Evolutionary conservation across 192 early-diverging fungal species (phyloP), one percentile per base, ranked within the genome.

Genomic region (Mortierella antarctica): DNA sequence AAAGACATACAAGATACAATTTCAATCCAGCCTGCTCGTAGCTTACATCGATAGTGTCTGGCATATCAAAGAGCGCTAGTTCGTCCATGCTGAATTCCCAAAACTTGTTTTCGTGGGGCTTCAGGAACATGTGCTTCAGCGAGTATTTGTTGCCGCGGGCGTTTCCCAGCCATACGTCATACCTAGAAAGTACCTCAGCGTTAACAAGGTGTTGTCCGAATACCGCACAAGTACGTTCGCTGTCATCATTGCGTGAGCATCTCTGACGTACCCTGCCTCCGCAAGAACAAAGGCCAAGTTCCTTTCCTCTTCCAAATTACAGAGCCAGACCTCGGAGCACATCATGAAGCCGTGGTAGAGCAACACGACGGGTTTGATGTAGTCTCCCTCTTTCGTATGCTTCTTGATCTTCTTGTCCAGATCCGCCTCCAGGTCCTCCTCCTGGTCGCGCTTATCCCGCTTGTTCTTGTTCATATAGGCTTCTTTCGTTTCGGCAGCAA

Each of bases 71-170:
- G 52, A 91, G 80, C 23, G 95, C 95, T 45, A 96, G 90, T 65
- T 97, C 93, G 83, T 99, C 96, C 65, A 99, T 92, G 4, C 93
- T 95, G 83, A 96, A 99, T 80, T 98, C 89, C 97, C 97, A 99
- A 74, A 96, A 96, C 44, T 83, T 82, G 57, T 88, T 85, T 63
- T 95, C 87, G 49, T 84, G 78, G 0, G 93, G 91, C 42, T 86
- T 91, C 46, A 88, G 84, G 17, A 78, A 88, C 49, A 89, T 75
- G 72, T 98, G 94, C 67, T 95, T 95, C 76, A 93, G 94, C 51
- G 92, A 91, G 77, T 97, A 97, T 83, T 98, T 98, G 86, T 97
- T 97, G 14, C 96, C 97, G 23, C 97, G 86, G 21, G 94, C 92
- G 75, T 99, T 98, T 23, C 95, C 96, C 8, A 99, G 74, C 97